phyloP scores from a whole-genome alignment of 202 grass and related monocot species.

The Bolboschoenoplectus hybrid region DNA sequence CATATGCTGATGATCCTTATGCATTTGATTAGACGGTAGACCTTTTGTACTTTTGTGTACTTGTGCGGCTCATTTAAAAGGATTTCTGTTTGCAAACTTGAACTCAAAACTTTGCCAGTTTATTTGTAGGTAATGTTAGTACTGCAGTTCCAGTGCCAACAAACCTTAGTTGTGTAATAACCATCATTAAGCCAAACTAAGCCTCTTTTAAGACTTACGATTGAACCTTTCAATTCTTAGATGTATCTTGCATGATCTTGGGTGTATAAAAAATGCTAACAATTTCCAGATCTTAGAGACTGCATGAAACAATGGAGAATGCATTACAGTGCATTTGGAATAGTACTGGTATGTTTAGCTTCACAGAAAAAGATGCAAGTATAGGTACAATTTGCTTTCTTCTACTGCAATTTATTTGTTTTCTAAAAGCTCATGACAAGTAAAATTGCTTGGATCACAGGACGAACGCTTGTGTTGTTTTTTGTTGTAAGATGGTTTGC shows the following conservation, averaged over 20 bases:
- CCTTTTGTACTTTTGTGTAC: background rate
- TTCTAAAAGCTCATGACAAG: background rate
- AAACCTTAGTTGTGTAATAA: background rate
- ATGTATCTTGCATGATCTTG: background rate
- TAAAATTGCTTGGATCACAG: background rate
- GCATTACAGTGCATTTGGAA: background rate
- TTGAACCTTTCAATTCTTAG: background rate
- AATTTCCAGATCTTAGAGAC: conserved; percentile 15
- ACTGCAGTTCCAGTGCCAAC: background rate
- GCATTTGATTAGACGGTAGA: conserved; percentile 87
- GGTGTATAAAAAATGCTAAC: background rate
- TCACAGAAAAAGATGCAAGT: background rate
- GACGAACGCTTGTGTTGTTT: background rate
- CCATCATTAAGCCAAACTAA: conserved; percentile 18
- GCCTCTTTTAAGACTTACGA: background rate
- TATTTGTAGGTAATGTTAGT: background rate
- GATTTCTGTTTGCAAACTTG: background rate
- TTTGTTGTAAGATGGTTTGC: conserved; percentile 10
- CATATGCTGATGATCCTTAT: conserved; percentile 92
- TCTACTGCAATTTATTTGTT: conserved; percentile 20
- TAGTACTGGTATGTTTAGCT: background rate
- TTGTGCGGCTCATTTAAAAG: background rate
- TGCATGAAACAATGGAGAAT: background rate
- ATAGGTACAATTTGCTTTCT: conserved; percentile 15
- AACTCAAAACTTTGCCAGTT: background rate